A percentile compares a stretch with the other conserved stretches of the same genome.
Conservation (phyloP, 2,329 filamentous ascomycete genomes). For the Pyricularia pennisetigena region DNA sequence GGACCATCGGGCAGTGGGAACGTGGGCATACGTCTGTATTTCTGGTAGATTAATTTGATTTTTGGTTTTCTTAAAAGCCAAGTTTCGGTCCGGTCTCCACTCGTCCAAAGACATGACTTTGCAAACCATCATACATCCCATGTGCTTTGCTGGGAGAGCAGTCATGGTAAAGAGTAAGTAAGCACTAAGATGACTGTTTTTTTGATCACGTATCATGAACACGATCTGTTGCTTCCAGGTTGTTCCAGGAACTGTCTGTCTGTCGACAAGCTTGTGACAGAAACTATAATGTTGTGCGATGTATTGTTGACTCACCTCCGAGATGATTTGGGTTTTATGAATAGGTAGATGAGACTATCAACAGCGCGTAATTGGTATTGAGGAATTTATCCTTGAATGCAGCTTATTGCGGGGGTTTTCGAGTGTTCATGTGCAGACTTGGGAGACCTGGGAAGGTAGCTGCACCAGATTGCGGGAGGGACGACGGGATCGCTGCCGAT, state of each 20-base stretch:
- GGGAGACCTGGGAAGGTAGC: neutral
- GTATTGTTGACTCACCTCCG: neutral
- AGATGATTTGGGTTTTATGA: neutral
- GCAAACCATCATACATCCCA: neutral
- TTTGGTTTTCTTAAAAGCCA: neutral
- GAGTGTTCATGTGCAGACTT: neutral
- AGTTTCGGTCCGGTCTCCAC: neutral
- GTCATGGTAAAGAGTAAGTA: neutral
- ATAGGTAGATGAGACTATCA: neutral
- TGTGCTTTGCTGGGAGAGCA: neutral
- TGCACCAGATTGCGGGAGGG: neutral
- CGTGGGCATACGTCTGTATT: neutral
- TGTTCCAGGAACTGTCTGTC: neutral
- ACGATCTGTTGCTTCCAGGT: neutral
- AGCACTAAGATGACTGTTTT: neutral
- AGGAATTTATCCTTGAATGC: neutral
- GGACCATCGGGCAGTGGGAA: neutral
- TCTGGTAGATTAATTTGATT: neutral
- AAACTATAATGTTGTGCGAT: neutral
- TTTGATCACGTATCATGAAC: too few species aligned
- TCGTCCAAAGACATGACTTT: neutral
- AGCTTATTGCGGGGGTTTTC: neutral
- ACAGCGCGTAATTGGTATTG: neutral
- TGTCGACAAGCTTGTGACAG: neutral
- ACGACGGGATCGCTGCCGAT: neutral